Conservation (phyloP, 148 eudicot species). For the Rhododendron henanense region DNA sequence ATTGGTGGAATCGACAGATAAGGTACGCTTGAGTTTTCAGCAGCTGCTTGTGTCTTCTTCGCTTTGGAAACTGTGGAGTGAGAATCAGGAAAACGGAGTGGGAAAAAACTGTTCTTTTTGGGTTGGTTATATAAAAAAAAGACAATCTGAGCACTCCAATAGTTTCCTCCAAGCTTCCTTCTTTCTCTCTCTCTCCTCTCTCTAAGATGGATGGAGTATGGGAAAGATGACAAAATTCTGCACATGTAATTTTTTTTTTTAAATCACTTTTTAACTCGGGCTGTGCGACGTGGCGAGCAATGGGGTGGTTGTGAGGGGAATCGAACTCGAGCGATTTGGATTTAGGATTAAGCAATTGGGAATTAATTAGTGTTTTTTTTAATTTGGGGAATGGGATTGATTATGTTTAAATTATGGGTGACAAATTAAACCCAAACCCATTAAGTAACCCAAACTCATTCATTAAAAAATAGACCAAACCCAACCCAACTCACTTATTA, state of each 20-base stretch:
- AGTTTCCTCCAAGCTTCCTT: background rate
- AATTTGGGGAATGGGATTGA: too few relatives aligned
- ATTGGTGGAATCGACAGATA: background rate
- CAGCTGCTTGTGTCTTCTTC: background rate
- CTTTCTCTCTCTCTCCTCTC: background rate
- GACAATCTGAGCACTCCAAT: background rate
- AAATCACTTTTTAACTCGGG: too few relatives aligned
- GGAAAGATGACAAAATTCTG: background rate
- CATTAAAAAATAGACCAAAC: too few relatives aligned
- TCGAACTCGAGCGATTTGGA: background rate
- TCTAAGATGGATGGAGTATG: background rate
- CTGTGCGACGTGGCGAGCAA: background rate
- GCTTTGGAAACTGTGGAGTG: background rate
- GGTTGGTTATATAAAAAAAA: background rate
- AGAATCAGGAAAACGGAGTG: background rate
- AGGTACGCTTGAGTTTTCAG: background rate
- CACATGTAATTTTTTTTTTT: background rate
- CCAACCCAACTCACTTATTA: too few relatives aligned
- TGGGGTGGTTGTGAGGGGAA: too few relatives aligned
- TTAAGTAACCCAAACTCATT: too few relatives aligned
- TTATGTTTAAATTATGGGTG: too few relatives aligned
- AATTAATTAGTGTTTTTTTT: too few relatives aligned
- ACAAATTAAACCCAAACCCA: too few relatives aligned
- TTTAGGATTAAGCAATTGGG: too few relatives aligned
- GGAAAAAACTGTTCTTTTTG: background rate